phyloP scores from a whole-genome alignment of 192 early-diverging fungal species.

The Linnemannia zychae region DNA sequence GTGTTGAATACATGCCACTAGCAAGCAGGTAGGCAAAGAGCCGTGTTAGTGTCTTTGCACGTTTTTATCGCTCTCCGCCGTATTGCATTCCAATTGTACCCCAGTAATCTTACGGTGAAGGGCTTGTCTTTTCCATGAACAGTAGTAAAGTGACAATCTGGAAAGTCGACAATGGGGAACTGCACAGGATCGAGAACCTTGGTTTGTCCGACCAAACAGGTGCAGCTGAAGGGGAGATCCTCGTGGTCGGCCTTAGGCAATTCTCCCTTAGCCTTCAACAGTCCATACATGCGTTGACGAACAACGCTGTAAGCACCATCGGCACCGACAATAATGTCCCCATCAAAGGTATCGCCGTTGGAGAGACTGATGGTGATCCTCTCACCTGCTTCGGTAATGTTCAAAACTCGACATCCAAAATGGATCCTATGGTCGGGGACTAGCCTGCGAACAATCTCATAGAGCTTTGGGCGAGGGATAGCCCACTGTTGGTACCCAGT shows the following conservation, averaged over 20 bases:
- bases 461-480: neutral
- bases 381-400: neutral
- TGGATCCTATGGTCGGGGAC: neutral
- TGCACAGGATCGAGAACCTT: neutral
- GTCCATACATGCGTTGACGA: slow-evolving; percentile 1
- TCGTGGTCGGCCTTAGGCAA: neutral
- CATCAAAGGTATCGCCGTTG: neutral
- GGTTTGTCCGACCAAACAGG: neutral
- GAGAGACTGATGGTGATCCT: neutral
- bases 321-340: slow-evolving; percentile 8
- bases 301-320: slow-evolving; percentile 13
- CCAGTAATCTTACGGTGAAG: neutral
- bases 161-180: neutral
- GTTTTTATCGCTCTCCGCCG: neutral
- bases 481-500: neutral
- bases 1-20: slow-evolving; percentile 1
- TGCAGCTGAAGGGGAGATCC: neutral
- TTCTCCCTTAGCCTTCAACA: neutral
- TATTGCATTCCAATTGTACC: neutral
- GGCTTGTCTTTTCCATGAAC: neutral
- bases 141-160: neutral
- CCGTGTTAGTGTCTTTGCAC: no score
- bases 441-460: neutral
- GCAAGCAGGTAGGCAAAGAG: no score
- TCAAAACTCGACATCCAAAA: neutral